Evolutionary conservation across 805 yeast genomes (phyloP), one percentile per base, ranked within the genome.

Genomic region (Suhomyces tanzawaensis): DNA sequence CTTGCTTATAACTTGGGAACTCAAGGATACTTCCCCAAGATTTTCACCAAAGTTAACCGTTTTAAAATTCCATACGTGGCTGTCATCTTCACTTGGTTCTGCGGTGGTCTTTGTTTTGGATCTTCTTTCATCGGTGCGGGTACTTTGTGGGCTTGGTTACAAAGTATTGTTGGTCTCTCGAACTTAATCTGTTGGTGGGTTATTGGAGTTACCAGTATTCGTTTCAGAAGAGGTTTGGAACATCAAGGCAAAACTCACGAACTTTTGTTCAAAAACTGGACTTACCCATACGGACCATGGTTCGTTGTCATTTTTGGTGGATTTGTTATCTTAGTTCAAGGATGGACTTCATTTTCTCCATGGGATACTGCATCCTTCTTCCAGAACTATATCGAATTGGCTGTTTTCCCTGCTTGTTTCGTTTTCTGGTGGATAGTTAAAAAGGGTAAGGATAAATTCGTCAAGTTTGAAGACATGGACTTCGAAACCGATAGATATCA

Each of bases 41-140:
- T 71, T 23, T 66, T 75, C 39, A 64, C 75, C 12, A 49, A 53
- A 37, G 58, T 60, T 13, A 74, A 72, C 46, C 52, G 76, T 16
- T 70, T 53, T 49, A 60, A 69, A 37, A 64, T 69, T 13, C 80
- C 80, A 13, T 72, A 71, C 45, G 72, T 74, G 14, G 74, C 77
- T 0, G 77, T 74, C 1, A 31, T 64, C 2, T 50, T 67, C 21
- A 77, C 83, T 18, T 76, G 79, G 74, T 49, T 71, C 3, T 61
- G 71, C 22, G 77, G 82, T 29, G 82, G 81, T 0, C 58, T 77
- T 32, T 77, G 81, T 52, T 79, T 79, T 49, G 84, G 79, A 2
- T 72, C 81, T 3, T 75, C 81, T 1, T 74, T 74, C 46, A 66
- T 74, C 39, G 76, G 76, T 16, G 72, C 77, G 1, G 79, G 79